Evolutionary conservation across 2,329 filamentous ascomycete genomes (phyloP), one percentile per base, ranked within the genome.

Genomic region (Aspergillus sp.): DNA sequence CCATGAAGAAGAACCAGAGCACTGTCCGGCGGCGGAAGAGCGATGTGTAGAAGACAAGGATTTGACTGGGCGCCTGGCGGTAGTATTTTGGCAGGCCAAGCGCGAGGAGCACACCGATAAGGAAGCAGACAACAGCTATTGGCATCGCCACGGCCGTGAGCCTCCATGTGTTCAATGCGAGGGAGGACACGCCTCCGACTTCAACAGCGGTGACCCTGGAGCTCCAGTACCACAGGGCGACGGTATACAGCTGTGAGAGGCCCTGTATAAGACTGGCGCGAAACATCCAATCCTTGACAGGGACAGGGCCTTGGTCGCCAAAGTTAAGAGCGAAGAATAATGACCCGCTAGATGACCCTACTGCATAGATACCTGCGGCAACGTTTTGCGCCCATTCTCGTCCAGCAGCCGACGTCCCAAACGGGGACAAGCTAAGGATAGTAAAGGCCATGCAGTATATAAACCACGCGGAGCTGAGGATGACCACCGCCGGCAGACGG

Each of bases 321-420:
- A 88, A 88, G 70, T 89, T 89, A 49, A 88, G 79, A 2, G 86
- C 82, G 65, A 89, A 89, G 75, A 85, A 87, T 56, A 89, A 77
- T 1, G 83, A 84, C 12, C 87, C 87, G 40, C 82, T 84, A 7
- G 84, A 81, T 4, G 86, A 87, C 5, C 85, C 87, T 6, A 82
- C 77, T 1, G 85, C 83, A 66, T 89, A 89, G 19, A 86, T 66
- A 3, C 77, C 86, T 3, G 84, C 86, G 11, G 83, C 87, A 4
- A 85, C 76, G 59, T 87, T 84, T 62, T 87, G 84, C 17, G 87
- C 74, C 79, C 81, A 85, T 14, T 77, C 80, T 46, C 81, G 76
- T 6, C 85, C 86, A n/a, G 88, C 23, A 25, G 23, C 23, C 23
- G 23, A 25, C 23, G 23, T 25, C 7, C 23, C 23, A 25, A 25